Evolutionary conservation across 352 stramenopile species (phyloP).

Genomic region (Vaucheria bursata): DNA sequence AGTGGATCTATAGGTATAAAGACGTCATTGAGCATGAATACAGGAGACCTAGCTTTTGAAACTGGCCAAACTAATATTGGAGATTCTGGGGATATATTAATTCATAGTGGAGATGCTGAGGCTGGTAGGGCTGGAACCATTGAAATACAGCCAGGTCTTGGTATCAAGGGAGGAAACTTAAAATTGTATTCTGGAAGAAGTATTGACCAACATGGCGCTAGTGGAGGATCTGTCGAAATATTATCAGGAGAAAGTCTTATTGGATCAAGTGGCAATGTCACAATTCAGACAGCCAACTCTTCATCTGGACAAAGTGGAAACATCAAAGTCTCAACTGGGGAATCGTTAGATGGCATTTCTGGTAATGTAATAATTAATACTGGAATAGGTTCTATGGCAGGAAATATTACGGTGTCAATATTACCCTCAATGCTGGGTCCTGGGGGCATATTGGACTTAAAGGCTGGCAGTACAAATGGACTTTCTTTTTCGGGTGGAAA

Average conservation of each 20-base stretch:
- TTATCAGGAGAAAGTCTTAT: background rate
- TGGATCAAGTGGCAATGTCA: background rate
- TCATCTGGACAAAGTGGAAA: background rate
- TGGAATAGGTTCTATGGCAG: background rate
- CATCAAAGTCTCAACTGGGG: background rate
- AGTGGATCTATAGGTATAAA: background rate
- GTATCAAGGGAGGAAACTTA: background rate
- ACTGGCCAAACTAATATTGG: background rate
- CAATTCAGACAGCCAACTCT: background rate
- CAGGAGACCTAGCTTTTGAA: background rate
- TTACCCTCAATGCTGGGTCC: background rate
- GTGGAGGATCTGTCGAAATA: background rate
- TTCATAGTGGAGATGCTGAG: background rate
- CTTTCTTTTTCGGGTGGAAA: slow-evolving; percentile 13
- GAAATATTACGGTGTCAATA: background rate
- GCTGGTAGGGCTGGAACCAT: background rate
- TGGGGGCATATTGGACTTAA: background rate
- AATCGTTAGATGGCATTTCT: background rate
- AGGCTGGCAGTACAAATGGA: slow-evolving; percentile 14
- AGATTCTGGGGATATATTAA: background rate
- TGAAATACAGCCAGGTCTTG: background rate
- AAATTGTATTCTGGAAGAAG: background rate
- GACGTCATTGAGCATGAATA: background rate
- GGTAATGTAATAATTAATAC: background rate
- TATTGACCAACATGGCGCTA: background rate